Evolutionary conservation across 306 rosid genomes (phyloP).

Genomic region (Quillaja saponaria): DNA sequence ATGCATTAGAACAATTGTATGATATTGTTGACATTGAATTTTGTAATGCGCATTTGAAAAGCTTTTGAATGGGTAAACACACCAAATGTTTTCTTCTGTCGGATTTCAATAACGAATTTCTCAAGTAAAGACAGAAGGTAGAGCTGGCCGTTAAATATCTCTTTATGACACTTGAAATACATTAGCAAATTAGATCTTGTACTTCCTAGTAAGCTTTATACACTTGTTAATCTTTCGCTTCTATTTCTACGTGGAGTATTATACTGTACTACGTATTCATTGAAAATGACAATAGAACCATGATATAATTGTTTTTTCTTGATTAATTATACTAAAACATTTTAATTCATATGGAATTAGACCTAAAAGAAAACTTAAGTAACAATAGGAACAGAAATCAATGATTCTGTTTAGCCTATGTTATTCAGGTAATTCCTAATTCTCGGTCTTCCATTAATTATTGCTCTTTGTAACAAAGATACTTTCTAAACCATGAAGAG

Average conservation of each 20-base stretch:
- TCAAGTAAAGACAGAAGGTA: neutral
- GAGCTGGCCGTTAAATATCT: constrained; percentile 15
- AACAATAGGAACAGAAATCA: too few relatives aligned
- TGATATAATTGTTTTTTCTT: too few relatives aligned
- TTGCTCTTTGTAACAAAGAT: neutral
- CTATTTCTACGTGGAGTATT: constrained; percentile 3
- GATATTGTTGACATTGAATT: too few relatives aligned
- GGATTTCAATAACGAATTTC: constrained; percentile 3
- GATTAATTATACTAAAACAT: too few relatives aligned
- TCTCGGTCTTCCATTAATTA: too few relatives aligned
- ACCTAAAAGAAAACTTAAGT: too few relatives aligned
- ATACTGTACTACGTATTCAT: neutral
- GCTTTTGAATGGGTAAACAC: neutral
- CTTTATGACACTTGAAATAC: constrained; percentile 3
- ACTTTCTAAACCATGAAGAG: neutral
- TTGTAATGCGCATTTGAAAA: neutral
- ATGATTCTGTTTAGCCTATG: too few relatives aligned
- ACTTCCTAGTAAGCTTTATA: neutral
- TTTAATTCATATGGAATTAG: too few relatives aligned
- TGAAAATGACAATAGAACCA: constrained; percentile 8
- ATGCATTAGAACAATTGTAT: neutral
- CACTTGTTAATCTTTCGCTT: constrained; percentile 10
- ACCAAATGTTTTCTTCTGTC: constrained; percentile 1
- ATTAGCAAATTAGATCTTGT: constrained; percentile 1
- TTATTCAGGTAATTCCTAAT: too few relatives aligned